Evolutionary conservation across 129 eudicot species (phyloP), one percentile per base, ranked within the genome.

Genomic region (Escallonia rubra): DNA sequence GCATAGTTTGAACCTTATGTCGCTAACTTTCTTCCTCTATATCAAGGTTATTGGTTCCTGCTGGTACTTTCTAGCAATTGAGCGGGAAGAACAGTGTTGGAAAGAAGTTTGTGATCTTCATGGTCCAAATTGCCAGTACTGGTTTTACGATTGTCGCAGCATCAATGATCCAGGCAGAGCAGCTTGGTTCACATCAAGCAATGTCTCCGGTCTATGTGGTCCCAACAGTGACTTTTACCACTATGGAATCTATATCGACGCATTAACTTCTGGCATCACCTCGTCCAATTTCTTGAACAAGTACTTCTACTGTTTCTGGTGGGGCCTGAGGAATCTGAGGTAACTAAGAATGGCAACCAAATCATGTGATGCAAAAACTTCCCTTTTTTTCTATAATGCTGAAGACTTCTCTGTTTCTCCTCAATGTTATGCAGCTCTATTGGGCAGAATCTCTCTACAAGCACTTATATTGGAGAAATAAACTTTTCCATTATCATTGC

Each of bases 11-110:
- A 41, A 49, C 49, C 49, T 38, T 23, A 12, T 11, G 40, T 16
- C 43, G 8, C 53, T 41, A 3, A 23, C 41, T 41, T 16, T 65
- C 13, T 48, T 64, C 43, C 15, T 41, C 16, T 71, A 57, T 64
- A 3, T 72, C 45, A 76, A 90, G 97, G 92, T 87, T 56, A 57
- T 82, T 42, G 97, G 97, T 48, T 68, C 96, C 3, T 85, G 83
- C 41, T 87, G 79, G 88, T 91, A 91, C 64, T 88, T 91, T 60
- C 72, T 91, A 54, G 73, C 90, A 41, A 71, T 91, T 45, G 93
- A 85, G 76, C 59, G 97, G 58, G 84, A 82, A 81, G 97, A 83
- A 77, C 66, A 66, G 69, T 91, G 97, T 65, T 91, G 96, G 97
- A 85, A 70, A 65, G 69, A 65, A 4, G 96, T 76, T 34, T 91